Base-by-base conservation (phyloP, 139 green algal species). In the Edaphochlamys debaryana region DNA sequence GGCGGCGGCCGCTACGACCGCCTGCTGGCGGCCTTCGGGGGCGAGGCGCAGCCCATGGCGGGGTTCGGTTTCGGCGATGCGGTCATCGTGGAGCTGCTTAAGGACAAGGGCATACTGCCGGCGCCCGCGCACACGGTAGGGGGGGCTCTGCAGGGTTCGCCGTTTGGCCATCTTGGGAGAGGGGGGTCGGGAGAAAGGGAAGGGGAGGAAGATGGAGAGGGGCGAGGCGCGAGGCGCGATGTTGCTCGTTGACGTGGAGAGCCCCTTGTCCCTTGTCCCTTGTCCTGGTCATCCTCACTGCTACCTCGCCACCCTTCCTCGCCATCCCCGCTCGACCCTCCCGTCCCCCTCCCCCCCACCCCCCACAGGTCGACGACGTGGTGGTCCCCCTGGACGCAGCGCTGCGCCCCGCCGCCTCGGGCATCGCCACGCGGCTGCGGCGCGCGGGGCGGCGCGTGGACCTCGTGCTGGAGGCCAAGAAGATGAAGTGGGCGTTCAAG, bases 41-140 rank as follows among this genome's bases (percentile, higher is more conserved):
- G 96, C 11, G 93, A 96, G 66, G 84, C 96, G 69, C 79, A 91
- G 72, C 96, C 96, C 23, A 96, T 92, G 77, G 91, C 87, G 32
- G 96, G 96, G 8, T 98, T 98, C 92, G 96, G 96, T 4, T 98
- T 98, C 90, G 96, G 97, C 22, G 97, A 99, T 74, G 96, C 95
- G 22, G 97, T 99, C 32, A 98, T 99, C 75, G 90, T 99, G 38
- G 97, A 99, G 91, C 93, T 99, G 67, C 92, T 99, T 25, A 96
- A 96, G 82, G 96, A 99, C 20, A 90, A 86, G 66, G 69, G 83
- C 32, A 89, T 98, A 79, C 79, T 98, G 87, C 95, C 95, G 0
- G 60, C 85, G 11, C 71, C 91, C 5, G 38, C 34, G 50, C 94
- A 95, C 60, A 40, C 92, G 87, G 92, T 93, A 37, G 4, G 52